A percentile compares a stretch with the other conserved stretches of the same genome.
phyloP scores from a whole-genome alignment of 257 asterid genomes.

The Plectranthus barbatus region DNA sequence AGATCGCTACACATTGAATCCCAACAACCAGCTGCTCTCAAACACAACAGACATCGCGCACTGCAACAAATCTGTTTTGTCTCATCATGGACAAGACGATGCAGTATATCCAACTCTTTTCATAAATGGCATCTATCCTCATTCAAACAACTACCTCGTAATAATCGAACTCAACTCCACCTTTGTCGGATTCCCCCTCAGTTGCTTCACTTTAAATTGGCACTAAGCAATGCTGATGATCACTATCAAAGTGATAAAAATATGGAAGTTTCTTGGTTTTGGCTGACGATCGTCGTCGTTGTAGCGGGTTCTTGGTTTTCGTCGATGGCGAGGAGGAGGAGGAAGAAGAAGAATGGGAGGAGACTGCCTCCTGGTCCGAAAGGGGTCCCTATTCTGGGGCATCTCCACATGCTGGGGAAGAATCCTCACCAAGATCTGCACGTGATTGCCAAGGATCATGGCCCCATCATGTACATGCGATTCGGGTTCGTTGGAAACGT shows the following conservation, averaged over 20 bases:
- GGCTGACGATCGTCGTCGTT: not conserved
- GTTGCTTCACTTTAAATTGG: not conserved
- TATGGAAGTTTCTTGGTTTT: slow-evolving; percentile 17
- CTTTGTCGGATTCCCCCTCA: slow-evolving; percentile 1
- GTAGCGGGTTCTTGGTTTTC: not conserved
- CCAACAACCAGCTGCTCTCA: too few relatives aligned
- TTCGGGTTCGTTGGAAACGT: slow-evolving; percentile 33
- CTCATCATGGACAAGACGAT: too few relatives aligned
- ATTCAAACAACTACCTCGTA: not conserved
- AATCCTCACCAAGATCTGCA: slow-evolving; percentile 43
- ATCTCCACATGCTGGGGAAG: slow-evolving; percentile 45
- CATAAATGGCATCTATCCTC: too few relatives aligned
- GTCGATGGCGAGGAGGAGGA: not conserved
- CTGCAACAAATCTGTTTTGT: too few relatives aligned
- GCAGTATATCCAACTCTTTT: too few relatives aligned
- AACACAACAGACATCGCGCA: too few relatives aligned
- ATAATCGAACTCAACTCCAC: not conserved
- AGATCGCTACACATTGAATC: too few relatives aligned
- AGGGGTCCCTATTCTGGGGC: slow-evolving; percentile 46
- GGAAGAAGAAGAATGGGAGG: too few relatives aligned
- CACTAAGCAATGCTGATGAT: not conserved
- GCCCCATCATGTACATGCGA: slow-evolving; percentile 41
- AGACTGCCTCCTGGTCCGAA: slow-evolving; percentile 44
- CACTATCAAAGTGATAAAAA: too few relatives aligned
- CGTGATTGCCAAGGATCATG: slow-evolving; percentile 24